Conservation (phyloP, 2,329 filamentous ascomycete species). For the Colletotrichum theobromicola region DNA sequence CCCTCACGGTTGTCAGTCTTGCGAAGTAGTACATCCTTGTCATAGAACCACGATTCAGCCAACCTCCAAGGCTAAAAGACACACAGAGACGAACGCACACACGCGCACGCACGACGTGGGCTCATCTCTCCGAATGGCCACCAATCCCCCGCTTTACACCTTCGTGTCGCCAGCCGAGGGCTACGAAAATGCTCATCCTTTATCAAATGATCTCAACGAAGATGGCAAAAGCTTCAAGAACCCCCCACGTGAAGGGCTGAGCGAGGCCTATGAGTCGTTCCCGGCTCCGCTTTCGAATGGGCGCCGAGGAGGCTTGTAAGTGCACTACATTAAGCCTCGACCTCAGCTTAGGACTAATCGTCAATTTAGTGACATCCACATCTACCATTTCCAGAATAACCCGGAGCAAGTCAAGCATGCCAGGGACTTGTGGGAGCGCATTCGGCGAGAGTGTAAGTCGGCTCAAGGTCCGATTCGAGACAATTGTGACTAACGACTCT, state of each 20-base stretch:
- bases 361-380: constrained; percentile 72
- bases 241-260: constrained; percentile 62
- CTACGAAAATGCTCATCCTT: constrained; percentile 59
- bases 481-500: neutral
- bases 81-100: neutral
- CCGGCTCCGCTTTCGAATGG: constrained; percentile 70
- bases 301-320: constrained; percentile 73
- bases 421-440: constrained; percentile 75
- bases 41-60: neutral
- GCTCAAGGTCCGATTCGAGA: neutral
- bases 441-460: constrained; percentile 77
- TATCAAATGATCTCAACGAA: constrained; percentile 63
- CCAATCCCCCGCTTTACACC: constrained; percentile 44
- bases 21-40: neutral
- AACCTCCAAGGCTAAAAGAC: neutral
- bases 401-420: constrained; percentile 70
- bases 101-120: neutral
- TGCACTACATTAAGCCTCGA: constrained; percentile 12
- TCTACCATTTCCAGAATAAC: constrained; percentile 78
- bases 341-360: neutral
- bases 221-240: constrained; percentile 84
- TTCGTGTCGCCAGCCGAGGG: constrained; percentile 64
- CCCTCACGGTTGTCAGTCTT: neutral
- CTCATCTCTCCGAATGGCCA: neutral
- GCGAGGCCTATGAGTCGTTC: constrained; percentile 75